A percentile compares a stretch with the other conserved stretches of the same genome.
Evolutionary conservation across 1,284 basidiomycete genomes (phyloP).

Genomic region (Marasmius fiardii): DNA sequence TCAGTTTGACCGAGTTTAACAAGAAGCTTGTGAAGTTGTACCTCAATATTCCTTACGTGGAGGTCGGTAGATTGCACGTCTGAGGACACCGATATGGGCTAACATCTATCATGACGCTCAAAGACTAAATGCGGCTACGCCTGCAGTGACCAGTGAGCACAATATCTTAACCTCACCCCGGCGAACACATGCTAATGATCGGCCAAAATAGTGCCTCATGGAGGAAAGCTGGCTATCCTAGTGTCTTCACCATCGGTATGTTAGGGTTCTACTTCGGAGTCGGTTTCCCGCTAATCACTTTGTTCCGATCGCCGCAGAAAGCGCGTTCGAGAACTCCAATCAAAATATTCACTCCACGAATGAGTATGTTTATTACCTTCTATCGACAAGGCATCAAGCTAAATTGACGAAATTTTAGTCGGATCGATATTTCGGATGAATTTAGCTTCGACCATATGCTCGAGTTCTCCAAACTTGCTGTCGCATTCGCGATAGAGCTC

Average conservation of each 20-base stretch:
- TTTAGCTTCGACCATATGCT: conserved; percentile 85
- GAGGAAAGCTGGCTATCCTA: conserved; percentile 82
- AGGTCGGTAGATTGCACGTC: conserved; percentile 30
- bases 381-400: conserved; percentile 18
- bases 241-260: conserved; percentile 81
- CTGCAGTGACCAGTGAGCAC: conserved; percentile 82
- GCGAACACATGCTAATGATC: conserved; percentile 25
- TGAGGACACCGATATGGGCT: background rate
- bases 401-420: conserved; percentile 36
- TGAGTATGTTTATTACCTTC: conserved; percentile 53
- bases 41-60: conserved; percentile 72
- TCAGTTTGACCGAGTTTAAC: conserved; percentile 78
- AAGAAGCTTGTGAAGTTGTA: conserved; percentile 76
- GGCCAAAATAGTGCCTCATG: conserved; percentile 68
- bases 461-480: conserved; percentile 87
- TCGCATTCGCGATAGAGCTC: conserved; percentile 82
- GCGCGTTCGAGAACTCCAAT: conserved; percentile 72
- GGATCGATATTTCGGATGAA: conserved; percentile 81
- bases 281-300: background rate
- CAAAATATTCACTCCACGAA: conserved; percentile 78
- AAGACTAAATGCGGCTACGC: conserved; percentile 89
- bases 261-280: conserved; percentile 9
- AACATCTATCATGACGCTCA: conserved; percentile 1
- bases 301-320: conserved; percentile 43
- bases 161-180: conserved; percentile 19